phyloP scores from a whole-genome alignment of 257 asterid species.

The Solanum lignicaule region DNA sequence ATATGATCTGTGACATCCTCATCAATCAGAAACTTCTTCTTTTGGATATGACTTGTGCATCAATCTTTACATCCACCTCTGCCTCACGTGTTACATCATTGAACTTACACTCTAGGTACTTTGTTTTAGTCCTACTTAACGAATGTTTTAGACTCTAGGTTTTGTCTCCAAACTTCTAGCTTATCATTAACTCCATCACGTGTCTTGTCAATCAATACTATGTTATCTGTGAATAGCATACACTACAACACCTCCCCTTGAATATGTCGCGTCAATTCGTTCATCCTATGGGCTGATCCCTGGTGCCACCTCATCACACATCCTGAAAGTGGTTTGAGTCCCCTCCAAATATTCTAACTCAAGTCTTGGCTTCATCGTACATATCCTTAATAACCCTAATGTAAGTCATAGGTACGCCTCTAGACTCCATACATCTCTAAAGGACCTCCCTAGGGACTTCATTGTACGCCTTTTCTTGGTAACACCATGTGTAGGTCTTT shows the following conservation, averaged over 20 bases:
- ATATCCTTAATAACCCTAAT: neutral
- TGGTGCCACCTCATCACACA: neutral
- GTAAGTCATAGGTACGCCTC: neutral
- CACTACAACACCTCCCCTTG: neutral
- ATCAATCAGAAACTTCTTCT: neutral
- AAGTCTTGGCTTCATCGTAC: neutral
- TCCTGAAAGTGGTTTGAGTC: neutral
- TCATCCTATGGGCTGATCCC: neutral
- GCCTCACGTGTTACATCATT: neutral
- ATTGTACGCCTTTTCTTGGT: neutral
- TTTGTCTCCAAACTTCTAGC: neutral
- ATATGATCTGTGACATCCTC: neutral
- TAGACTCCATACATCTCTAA: neutral
- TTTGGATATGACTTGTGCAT: neutral
- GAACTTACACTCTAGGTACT: neutral
- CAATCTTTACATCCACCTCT: neutral
- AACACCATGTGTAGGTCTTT: neutral
- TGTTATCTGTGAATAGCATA: neutral
- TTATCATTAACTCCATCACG: neutral
- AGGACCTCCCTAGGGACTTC: neutral
- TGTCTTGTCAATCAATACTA: neutral
- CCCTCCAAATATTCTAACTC: neutral
- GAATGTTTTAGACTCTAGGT: neutral
- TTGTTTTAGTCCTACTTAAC: neutral
- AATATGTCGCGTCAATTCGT: neutral